These are phyloP conservation scores for Candida mesenterica DNA, from an alignment of 1,139 yeast genomes.

Conservation along the genomic window DNA sequence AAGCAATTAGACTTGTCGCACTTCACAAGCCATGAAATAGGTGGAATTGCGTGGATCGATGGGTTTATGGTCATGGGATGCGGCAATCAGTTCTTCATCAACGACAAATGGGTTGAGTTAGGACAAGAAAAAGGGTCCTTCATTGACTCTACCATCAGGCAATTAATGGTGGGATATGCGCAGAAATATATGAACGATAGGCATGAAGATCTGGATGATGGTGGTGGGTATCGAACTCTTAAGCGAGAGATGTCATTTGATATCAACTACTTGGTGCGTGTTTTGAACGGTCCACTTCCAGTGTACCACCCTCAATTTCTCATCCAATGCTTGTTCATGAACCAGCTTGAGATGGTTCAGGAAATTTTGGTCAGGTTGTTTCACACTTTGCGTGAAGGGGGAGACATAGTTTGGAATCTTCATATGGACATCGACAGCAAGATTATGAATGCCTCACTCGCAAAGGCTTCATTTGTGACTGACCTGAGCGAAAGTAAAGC, in stretches of 20 bases:
- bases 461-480: neutral
- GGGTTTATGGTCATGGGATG: conserved; percentile 82
- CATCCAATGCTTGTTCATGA: conserved; percentile 71
- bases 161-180: conserved; percentile 52
- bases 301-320: conserved; percentile 88
- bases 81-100: conserved; percentile 85
- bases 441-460: conserved; percentile 9
- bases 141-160: conserved; percentile 37
- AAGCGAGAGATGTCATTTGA: conserved; percentile 22
- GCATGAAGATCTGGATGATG: conserved; percentile 23
- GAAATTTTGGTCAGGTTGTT: conserved; percentile 56
- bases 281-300: conserved; percentile 86
- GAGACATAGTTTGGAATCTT: conserved; percentile 35
- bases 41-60: conserved; percentile 84
- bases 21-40: conserved; percentile 77
- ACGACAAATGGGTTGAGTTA: conserved; percentile 57
- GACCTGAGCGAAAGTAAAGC: conserved; percentile 24
- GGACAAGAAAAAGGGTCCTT: conserved; percentile 25
- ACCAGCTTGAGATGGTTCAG: conserved; percentile 56
- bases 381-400: conserved; percentile 44
- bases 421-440: conserved; percentile 25
- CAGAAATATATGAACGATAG: conserved; percentile 33
- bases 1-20: conserved; percentile 68
- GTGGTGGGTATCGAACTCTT: conserved; percentile 26
- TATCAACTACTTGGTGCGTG: conserved; percentile 59